phyloP scores from a whole-genome alignment of 331 rosid species.

The Pyracantha coccinea region DNA sequence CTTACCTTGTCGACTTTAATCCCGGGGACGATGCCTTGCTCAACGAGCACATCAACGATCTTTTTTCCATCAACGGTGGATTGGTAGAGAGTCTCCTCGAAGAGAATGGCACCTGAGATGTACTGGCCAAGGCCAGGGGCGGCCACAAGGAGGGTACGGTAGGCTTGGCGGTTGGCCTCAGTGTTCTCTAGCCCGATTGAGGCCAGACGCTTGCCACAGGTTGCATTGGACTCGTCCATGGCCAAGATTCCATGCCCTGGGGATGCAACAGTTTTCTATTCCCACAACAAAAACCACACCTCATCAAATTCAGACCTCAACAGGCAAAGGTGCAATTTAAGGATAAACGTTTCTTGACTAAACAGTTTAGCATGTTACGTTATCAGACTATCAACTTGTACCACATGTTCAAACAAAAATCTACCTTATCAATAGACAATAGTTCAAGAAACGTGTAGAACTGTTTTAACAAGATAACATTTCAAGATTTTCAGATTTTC shows the following conservation, averaged over 20 bases:
- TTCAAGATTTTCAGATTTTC: background rate
- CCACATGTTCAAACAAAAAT: background rate
- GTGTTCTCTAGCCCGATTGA: conserved; percentile 89
- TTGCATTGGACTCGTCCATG: conserved; percentile 87
- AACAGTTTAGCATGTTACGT: background rate
- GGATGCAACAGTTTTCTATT: conserved; percentile 70
- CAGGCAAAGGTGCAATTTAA: background rate
- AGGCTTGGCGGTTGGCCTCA: conserved; percentile 78
- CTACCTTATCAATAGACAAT: background rate
- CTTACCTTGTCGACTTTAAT: conserved; percentile 83
- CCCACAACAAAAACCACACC: background rate
- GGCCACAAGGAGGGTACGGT: conserved; percentile 62
- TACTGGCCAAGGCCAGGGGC: conserved; percentile 57
- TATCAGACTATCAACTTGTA: background rate
- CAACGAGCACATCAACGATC: conserved; percentile 59
- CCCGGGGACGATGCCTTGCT: conserved; percentile 69
- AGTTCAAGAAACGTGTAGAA: no score
- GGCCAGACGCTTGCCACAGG: conserved; percentile 82
- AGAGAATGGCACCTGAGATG: conserved; percentile 84
- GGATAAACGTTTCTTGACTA: background rate
- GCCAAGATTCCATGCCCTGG: conserved; percentile 92
- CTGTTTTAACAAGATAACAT: background rate
- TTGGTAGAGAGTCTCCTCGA: conserved; percentile 88
- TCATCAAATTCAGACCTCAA: background rate
- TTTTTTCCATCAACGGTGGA: conserved; percentile 63